Evolutionary conservation across 176 grass and related monocot genomes (phyloP).

Genomic region (Hordeum vulgare): MorexV3_pseudomolecules_assembly NC_058518.1:337315741-337316240

Average conservation of each 20-base stretch:
- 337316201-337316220: slow-evolving; percentile 92
- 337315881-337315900: slow-evolving; percentile 84
- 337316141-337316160: slow-evolving; percentile 50
- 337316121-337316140: neutral
- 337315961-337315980: slow-evolving; percentile 9
- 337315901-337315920: slow-evolving; percentile 61
- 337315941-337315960: neutral
- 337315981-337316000: slow-evolving; percentile 53
- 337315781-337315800: slow-evolving; percentile 16
- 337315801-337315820: slow-evolving; percentile 11
- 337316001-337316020: slow-evolving; percentile 36
- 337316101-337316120: slow-evolving; percentile 7
- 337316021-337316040: slow-evolving; percentile 43
- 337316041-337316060: slow-evolving; percentile 15
- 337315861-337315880: slow-evolving; percentile 82
- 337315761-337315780: slow-evolving; percentile 64
- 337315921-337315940: neutral
- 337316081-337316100: neutral
- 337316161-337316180: slow-evolving; percentile 73
- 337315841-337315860: slow-evolving; percentile 43
- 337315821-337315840: slow-evolving; percentile 11
- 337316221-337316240: neutral
- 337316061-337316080: neutral
- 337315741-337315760: slow-evolving; percentile 91
- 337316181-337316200: slow-evolving; percentile 77